Evolutionary conservation across 2,329 filamentous ascomycete genomes (phyloP).

Genomic region (Cercospora sp.): DNA sequence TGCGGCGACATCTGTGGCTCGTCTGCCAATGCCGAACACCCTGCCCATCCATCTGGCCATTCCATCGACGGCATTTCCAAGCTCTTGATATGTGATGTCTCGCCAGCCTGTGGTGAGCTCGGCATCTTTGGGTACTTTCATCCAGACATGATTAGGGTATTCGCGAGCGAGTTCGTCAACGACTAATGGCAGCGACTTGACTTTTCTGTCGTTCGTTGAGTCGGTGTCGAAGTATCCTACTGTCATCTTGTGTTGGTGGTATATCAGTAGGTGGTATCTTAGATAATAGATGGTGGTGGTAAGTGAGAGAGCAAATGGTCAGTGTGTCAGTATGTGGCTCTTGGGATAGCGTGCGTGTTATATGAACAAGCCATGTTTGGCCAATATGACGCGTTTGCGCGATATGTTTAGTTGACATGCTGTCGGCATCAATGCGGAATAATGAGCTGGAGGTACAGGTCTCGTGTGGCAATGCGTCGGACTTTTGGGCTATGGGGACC

Average conservation of each 20-base stretch:
- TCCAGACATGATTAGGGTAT: conserved; percentile 28
- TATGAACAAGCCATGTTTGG: not conserved
- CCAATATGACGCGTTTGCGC: not conserved
- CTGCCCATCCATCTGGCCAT: conserved; percentile 24
- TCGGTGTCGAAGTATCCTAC: conserved; percentile 1
- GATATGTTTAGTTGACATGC: not conserved
- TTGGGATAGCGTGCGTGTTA: conserved; percentile 4
- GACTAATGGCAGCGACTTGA: conserved; percentile 20
- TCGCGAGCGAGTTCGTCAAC: conserved; percentile 28
- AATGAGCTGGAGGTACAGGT: not conserved
- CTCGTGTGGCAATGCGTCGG: not conserved
- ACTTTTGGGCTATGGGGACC: not conserved
- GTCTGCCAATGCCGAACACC: conserved; percentile 27
- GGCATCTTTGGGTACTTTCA: conserved; percentile 22
- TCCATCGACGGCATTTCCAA: conserved; percentile 21
- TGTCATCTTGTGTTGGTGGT: not conserved
- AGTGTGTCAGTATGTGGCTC: not conserved
- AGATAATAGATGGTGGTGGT: no score
- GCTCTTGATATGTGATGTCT: conserved; percentile 21
- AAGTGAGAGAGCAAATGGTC: not conserved
- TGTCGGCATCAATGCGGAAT: not conserved
- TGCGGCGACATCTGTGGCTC: conserved; percentile 28
- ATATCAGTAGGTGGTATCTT: not conserved
- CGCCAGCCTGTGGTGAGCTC: conserved; percentile 26
- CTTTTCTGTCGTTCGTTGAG: not conserved